Conservation (phyloP, 163 green algal genomes). For the Coccomyxa subellipsoidea region DNA sequence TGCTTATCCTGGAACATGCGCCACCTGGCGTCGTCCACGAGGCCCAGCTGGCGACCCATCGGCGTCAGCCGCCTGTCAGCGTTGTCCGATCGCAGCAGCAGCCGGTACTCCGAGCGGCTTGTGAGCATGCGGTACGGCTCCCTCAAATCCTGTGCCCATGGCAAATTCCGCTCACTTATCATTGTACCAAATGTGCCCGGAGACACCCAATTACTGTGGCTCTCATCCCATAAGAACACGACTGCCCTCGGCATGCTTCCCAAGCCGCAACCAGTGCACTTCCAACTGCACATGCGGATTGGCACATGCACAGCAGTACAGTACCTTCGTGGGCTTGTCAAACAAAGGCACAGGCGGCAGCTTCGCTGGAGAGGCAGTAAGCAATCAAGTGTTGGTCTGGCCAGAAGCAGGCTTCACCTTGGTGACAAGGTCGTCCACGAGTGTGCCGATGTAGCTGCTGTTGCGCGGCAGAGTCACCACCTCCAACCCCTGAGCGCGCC, state of each 20-base stretch:
- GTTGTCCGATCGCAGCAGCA: slow-evolving; percentile 92
- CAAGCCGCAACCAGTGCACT: too few relatives aligned
- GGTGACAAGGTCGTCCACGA: slow-evolving; percentile 93
- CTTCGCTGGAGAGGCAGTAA: too few relatives aligned
- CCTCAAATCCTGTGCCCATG: slow-evolving; percentile 55
- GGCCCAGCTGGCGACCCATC: slow-evolving; percentile 74
- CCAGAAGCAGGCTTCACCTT: slow-evolving; percentile 50
- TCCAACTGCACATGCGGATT: too few relatives aligned
- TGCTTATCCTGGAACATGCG: slow-evolving; percentile 59
- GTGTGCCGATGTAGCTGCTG: slow-evolving; percentile 86
- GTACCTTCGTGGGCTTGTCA: too few relatives aligned
- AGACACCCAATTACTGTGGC: too few relatives aligned
- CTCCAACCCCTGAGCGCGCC: slow-evolving; percentile 46
- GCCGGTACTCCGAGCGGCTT: slow-evolving; percentile 86
- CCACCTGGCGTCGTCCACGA: slow-evolving; percentile 77
- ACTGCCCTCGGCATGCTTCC: too few relatives aligned
- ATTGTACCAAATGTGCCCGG: too few relatives aligned
- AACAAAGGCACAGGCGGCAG: not conserved
- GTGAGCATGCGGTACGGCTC: slow-evolving; percentile 98
- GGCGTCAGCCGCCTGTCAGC: slow-evolving; percentile 89
- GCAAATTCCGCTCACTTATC: not conserved
- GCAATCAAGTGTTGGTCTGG: not conserved
- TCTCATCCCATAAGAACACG: too few relatives aligned
- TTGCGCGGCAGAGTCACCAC: slow-evolving; percentile 67
- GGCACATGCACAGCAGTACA: too few relatives aligned